Base-by-base conservation (phyloP, 139 green algal genomes). In the Limnomonas spitsbergensis region DNA sequence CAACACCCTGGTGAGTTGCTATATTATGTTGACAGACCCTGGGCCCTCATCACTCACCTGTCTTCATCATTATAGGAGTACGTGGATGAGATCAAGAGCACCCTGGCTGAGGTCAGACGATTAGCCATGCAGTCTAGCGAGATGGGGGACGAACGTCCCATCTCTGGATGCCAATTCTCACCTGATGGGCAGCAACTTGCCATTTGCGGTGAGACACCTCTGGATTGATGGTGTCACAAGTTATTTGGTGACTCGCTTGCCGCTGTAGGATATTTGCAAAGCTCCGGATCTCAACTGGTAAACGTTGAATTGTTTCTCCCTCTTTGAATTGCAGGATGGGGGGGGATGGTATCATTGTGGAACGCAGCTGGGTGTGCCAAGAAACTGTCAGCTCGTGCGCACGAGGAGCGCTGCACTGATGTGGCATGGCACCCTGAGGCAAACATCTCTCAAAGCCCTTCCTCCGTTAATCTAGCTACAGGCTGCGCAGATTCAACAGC, bases 141-240 rank as follows among this genome's bases (percentile, higher is more conserved):
- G 83, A 80, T 98, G 6, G 95, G 89, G 0, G 94, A 98, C 72
- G 92, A 94, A n/a, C 87, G 95, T 29, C 95, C 94, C 27, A 83
- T 98, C 4, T 80, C 79, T 6, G 81, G 81, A 32, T 97, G 91
- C 80, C 53, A 74, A 4, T 95, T 98, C 75, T 92, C 89, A 1
- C 86, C 90, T 0, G 85, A 92, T 35, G 94, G 87, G 29, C 53
- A 29, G 1, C 6, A 77, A 4, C 78, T 98, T 27, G 91, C 89
- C 4, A 78, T 83, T 4, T 88, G 82, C 69, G 87, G 83, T 88
- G 78, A 73, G 77, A 61, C 47, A 14, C 47, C 47, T 61, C 47
- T 26, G 67, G 3, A 61, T 24, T 61, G 47, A 14, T 61, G 47
- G 47, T 61, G 24, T 61, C 47, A 61, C 20, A 24, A n/a, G 47